Evolutionary conservation across 192 early-diverging fungal species (phyloP).

Genomic region (Podila epicladia): DNA sequence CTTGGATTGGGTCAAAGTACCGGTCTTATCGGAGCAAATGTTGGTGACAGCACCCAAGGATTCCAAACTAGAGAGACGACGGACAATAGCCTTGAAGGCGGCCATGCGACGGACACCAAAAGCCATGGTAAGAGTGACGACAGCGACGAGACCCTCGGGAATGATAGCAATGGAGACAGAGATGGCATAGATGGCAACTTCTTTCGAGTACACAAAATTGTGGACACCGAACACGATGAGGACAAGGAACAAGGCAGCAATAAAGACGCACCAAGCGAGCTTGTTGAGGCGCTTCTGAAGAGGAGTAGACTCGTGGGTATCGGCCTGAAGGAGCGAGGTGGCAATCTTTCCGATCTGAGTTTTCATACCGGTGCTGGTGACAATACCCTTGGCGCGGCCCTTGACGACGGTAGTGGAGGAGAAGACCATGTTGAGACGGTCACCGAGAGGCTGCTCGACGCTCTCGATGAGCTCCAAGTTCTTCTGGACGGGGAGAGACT

Average conservation of each 20-base stretch:
- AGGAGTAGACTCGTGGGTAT: slow-evolving; percentile 64
- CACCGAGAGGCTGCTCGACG: slow-evolving; percentile 76
- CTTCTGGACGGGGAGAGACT: slow-evolving; percentile 88
- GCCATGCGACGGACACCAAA: slow-evolving; percentile 90
- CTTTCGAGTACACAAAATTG: slow-evolving; percentile 67
- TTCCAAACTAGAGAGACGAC: slow-evolving; percentile 89
- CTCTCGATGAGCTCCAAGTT: slow-evolving; percentile 69
- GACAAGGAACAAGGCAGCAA: slow-evolving; percentile 73
- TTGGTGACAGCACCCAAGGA: slow-evolving; percentile 89
- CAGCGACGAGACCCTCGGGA: slow-evolving; percentile 92
- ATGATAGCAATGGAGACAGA: slow-evolving; percentile 90
- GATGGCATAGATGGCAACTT: slow-evolving; percentile 80
- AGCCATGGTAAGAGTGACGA: slow-evolving; percentile 92
- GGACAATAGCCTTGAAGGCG: slow-evolving; percentile 84
- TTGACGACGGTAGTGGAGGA: slow-evolving; percentile 88
- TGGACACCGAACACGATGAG: slow-evolving; percentile 84
- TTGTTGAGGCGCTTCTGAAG: slow-evolving; percentile 71
- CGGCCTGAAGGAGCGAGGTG: slow-evolving; percentile 74
- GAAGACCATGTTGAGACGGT: slow-evolving; percentile 91
- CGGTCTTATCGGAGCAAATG: slow-evolving; percentile 96
- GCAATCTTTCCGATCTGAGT: slow-evolving; percentile 95
- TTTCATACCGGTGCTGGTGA: slow-evolving; percentile 79
- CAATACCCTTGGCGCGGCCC: slow-evolving; percentile 90
- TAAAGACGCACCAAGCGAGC: slow-evolving; percentile 82
- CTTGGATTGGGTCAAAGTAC: slow-evolving; percentile 93